phyloP scores from a whole-genome alignment of 768 basidiomycete species.

The Mycena belliarum region DNA sequence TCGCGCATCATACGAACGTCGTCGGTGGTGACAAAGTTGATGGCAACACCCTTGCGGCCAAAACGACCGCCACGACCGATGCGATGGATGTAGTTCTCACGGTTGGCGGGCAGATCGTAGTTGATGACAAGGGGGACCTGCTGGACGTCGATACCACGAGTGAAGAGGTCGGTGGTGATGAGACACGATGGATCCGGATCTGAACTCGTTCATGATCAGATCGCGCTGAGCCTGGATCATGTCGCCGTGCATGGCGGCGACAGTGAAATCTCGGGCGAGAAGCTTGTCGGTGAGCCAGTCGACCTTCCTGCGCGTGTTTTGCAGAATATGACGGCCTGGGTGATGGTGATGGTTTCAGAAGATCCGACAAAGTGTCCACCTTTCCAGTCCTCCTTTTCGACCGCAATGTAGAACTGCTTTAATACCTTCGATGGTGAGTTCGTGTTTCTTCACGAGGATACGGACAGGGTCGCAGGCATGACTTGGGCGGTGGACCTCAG shows the following conservation, averaged over 20 bases:
- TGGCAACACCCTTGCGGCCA: slow-evolving; percentile 94
- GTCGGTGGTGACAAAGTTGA: slow-evolving; percentile 95
- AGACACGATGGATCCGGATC: slow-evolving; percentile 98
- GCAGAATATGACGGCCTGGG: slow-evolving; percentile 99
- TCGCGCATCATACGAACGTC: slow-evolving; percentile 92
- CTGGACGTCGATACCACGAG: slow-evolving; percentile 98
- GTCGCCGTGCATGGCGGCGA: slow-evolving; percentile 73
- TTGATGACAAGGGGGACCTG: slow-evolving; percentile 96
- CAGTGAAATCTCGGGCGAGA: slow-evolving; percentile 87
- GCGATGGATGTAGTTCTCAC: slow-evolving; percentile 98
- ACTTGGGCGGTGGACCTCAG: slow-evolving; percentile 99
- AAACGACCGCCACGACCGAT: slow-evolving; percentile 98
- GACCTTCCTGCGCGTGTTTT: slow-evolving; percentile 98
- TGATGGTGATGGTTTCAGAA: slow-evolving; percentile 99
- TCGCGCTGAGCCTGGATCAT: slow-evolving; percentile 99
- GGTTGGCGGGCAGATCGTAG: slow-evolving; percentile 89
- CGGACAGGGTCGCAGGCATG: slow-evolving; percentile 96
- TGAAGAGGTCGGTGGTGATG: slow-evolving; percentile 97
- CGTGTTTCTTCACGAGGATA: slow-evolving; percentile 98
- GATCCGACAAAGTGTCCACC: slow-evolving; percentile 96
- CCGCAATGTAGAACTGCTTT: slow-evolving; percentile 99
- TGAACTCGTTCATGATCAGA: slow-evolving; percentile 99
- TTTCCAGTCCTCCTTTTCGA: slow-evolving; percentile 99
- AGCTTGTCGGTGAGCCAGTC: slow-evolving; percentile 99
- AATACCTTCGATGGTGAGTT: slow-evolving; percentile 98